Percentiles rank a stretch among this genome's conserved stretches.
These are phyloP conservation scores for Kwoniella shandongensis DNA, from an alignment of 768 basidiomycete species.

Conservation along the genomic window DNA sequence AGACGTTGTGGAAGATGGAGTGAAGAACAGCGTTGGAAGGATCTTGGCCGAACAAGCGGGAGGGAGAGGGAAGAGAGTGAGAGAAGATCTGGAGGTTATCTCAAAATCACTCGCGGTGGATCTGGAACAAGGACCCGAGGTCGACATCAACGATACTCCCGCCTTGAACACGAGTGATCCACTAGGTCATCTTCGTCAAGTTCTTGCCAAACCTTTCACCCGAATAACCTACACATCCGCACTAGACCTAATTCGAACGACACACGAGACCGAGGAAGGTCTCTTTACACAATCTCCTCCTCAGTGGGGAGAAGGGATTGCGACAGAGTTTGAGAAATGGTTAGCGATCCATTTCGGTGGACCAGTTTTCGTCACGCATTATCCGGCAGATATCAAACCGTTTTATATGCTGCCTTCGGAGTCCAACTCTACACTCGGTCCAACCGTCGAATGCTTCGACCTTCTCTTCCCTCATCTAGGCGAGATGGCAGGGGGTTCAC, in stretches of 20 bases:
- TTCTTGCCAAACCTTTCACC: constrained; percentile 63
- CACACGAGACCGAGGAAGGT: constrained; percentile 27
- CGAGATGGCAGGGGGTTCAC: constrained; percentile 87
- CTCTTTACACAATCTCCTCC: constrained; percentile 62
- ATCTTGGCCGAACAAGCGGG: constrained; percentile 13
- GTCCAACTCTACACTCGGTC: constrained; percentile 55
- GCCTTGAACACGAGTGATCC: constrained; percentile 13
- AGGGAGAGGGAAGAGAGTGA: constrained; percentile 12
- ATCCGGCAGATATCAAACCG: constrained; percentile 78
- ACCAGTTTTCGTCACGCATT: constrained; percentile 89
- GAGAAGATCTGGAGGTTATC: constrained; percentile 23
- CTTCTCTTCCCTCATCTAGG: constrained; percentile 83
- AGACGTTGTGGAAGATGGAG: constrained; percentile 61
- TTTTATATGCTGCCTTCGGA: constrained; percentile 76
- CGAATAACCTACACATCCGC: constrained; percentile 79
- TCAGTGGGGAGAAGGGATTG: constrained; percentile 68
- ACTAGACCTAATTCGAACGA: constrained; percentile 60
- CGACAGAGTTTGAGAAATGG: constrained; percentile 92
- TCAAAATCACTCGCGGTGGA: constrained; percentile 22
- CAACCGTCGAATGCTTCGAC: constrained; percentile 92
- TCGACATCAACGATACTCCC: constrained; percentile 2
- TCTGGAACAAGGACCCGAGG: constrained; percentile 6
- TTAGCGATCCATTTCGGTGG: constrained; percentile 71
- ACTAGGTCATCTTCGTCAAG: constrained; percentile 50
- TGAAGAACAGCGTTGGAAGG: constrained; percentile 55